Evolutionary conservation across 2,329 filamentous ascomycete genomes (phyloP), one percentile per base, ranked within the genome.

Genomic region (Grosmannia huntii): DNA sequence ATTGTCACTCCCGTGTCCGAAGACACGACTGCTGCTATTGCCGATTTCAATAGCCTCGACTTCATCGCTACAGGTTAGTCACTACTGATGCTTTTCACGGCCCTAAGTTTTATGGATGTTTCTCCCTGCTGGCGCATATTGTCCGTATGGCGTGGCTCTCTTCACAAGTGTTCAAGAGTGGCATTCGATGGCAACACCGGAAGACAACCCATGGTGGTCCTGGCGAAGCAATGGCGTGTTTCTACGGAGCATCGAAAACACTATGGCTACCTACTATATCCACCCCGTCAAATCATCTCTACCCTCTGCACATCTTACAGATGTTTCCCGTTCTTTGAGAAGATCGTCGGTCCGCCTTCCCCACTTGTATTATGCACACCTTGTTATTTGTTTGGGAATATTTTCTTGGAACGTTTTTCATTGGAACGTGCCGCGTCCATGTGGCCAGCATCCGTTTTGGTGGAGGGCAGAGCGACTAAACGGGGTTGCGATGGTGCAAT

Each of bases 401-500:
- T 16, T 38, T 57, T 49, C 53, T 52, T 46, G 44, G 57, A 27
- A 50, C 55, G 33, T 38, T 60, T 64, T 46, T 69, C 64, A 70
- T 70, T 71, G 69, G 68, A 64, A 68, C 64, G 60, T 57, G 61
- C 48, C 48, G 55, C 55, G 36, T 53, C 65, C 64, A 65, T 66
- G 63, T 63, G 58, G 60, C 60, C 59, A 55, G 60, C 51, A 50
- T 54, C 51, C 41, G 55, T 56, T 56, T 61, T 57, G 59, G 61
- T 62, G 63, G 62, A 62, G 62, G 66, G 64, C 62, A 64, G 60
- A 59, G 60, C 61, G 31, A 33, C 64, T 64, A 60, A 41, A 66
- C 67, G 69, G 64, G 62, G 68, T 64, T 65, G 65, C 70, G 74
- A 83, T 83, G 78, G 75, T 78, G 80, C 78, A 76, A 83, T 83